Evolutionary conservation across 371 early-diverging fungal genomes (phyloP), one percentile per base, ranked within the genome.

Genomic region (Nematocida displodere): DNA sequence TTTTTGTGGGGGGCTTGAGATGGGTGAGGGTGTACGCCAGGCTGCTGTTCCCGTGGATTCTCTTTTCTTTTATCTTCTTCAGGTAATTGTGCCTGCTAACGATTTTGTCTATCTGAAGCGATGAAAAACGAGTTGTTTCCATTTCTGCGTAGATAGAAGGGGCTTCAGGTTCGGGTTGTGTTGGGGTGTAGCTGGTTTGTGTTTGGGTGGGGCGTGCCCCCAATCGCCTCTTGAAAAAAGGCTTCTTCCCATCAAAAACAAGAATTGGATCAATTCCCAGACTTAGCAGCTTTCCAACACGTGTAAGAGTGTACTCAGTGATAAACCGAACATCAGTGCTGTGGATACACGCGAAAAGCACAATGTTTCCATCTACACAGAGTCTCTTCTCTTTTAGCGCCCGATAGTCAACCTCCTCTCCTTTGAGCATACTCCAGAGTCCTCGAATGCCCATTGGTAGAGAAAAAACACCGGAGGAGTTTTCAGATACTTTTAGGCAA

Each of bases 191-290:
- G 8, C 11, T 58, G 20, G 46, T 58, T 11, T 58, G 11, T 34
- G 13, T 53, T 53, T 13, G 54, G 29, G 11, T 17, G 13, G 33
- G n/a, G 49, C 49, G 36, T 34, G 3, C 52, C 56, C 31, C 31
- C 0, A 1, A 28, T 4, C 58, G 42, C 24, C 59, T 59, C 31
- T 71, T 71, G 50, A 61, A 71, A 20, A 58, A 8, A 26, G 75
- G 75, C 31, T 29, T 55, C 40, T 20, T 48, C 20, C 75, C 75
- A 50, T 71, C 75, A 71, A 71, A 71, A 4, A 71, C 75, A 50
- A 71, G 28, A 36, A 71, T 61, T 42, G 75, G 75, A 42, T 71
- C 75, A 33, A 71, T 31, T 1, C 62, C 62, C 13, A 61, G 62
- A 29, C n/a, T 8, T 13, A 71, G 26, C 24, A 71, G 36, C 15